Conservation (phyloP, 495 filamentous ascomycete genomes). For the Diplogelasinospora grovesii region DNA sequence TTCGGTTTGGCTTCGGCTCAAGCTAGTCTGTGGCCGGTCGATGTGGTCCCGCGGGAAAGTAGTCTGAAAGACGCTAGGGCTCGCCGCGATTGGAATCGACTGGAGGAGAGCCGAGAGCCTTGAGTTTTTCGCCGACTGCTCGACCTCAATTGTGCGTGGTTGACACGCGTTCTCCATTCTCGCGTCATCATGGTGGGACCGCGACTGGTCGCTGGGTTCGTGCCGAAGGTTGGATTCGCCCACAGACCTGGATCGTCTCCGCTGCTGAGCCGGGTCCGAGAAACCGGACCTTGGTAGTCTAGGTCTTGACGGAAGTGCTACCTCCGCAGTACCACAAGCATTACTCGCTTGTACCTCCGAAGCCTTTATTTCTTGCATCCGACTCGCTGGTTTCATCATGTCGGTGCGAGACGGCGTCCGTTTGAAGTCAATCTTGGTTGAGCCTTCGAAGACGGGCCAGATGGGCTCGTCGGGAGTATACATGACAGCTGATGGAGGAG, state of each 20-base stretch:
- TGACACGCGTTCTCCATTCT: slow-evolving; percentile 1
- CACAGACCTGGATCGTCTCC: neutral
- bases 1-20: neutral
- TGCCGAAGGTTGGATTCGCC: neutral
- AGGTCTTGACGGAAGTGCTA: no score
- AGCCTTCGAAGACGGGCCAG: slow-evolving; percentile 12
- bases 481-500: slow-evolving; percentile 8
- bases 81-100: slow-evolving; percentile 21
- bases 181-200: neutral
- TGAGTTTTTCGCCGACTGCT: neutral
- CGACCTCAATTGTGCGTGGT: neutral
- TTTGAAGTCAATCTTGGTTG: slow-evolving; percentile 9
- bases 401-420: slow-evolving; percentile 3
- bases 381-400: slow-evolving; percentile 7
- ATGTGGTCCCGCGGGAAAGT: slow-evolving; percentile 3
- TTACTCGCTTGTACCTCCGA: no score
- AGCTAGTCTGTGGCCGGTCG: neutral
- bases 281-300: neutral
- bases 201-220: no score
- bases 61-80: slow-evolving; percentile 22
- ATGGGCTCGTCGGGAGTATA: slow-evolving; percentile 16
- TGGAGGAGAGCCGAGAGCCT: neutral
- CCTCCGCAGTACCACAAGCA: no score
- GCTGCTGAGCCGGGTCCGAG: neutral
- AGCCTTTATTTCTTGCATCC: no score